Conservation (phyloP, 371 early-diverging fungal genomes). For the Syncephalis plumigaleata region DNA sequence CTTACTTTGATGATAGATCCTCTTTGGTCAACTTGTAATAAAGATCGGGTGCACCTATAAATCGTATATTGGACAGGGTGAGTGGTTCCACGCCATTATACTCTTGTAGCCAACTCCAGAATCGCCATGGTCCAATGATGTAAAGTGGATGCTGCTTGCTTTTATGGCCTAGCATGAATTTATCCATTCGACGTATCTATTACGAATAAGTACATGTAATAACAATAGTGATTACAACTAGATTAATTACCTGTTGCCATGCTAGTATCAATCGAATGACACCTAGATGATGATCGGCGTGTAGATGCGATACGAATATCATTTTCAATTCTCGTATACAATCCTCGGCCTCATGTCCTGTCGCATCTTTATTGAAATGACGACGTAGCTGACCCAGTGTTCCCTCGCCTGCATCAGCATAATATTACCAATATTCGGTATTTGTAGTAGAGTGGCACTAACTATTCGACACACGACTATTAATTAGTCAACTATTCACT, state of each 20-base stretch:
- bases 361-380: constrained; percentile 17
- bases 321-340: constrained; percentile 33
- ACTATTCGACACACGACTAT: constrained; percentile 43
- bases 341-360: constrained; percentile 22
- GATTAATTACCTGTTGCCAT: constrained; percentile 18
- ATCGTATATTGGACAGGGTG: constrained; percentile 21
- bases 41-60: constrained; percentile 24
- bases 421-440: constrained; percentile 37
- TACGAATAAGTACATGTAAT: too few species aligned
- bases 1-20: constrained; percentile 9
- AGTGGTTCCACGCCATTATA: constrained; percentile 41
- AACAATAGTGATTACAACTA: background rate
- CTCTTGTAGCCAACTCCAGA: constrained; percentile 48
- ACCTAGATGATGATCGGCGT: constrained; percentile 99
- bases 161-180: background rate
- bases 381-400: constrained; percentile 84
- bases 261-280: constrained; percentile 43
- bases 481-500: background rate
- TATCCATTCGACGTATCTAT: too few species aligned
- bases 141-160: constrained; percentile 12
- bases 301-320: constrained; percentile 93
- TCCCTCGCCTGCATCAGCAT: constrained; percentile 96
- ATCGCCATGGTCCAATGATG: constrained; percentile 45
- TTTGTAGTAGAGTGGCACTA: constrained; percentile 57
- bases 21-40: background rate